Percentiles rank a stretch among this genome's conserved stretches.
Conservation (phyloP, 2,329 filamentous ascomycete genomes). For the Pyrenochaeta sp. region DNA sequence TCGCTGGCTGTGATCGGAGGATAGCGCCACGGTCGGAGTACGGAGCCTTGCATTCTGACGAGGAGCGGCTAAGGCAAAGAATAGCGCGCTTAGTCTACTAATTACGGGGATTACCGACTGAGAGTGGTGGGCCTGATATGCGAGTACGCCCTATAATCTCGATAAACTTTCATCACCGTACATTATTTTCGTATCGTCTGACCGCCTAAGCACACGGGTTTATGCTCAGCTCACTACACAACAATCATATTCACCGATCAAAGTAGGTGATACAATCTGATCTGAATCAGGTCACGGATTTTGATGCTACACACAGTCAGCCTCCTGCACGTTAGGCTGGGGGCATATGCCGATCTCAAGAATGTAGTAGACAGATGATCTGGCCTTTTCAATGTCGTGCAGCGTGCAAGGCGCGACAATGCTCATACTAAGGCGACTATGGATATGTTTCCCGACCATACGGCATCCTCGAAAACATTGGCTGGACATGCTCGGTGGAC, state of each 20-base stretch:
- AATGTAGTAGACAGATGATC: neutral
- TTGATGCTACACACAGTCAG: slow-evolving; percentile 9
- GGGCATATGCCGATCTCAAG: neutral
- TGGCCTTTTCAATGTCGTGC: slow-evolving; percentile 17
- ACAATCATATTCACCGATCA: slow-evolving; percentile 22
- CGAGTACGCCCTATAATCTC: slow-evolving; percentile 2
- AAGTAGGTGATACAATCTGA: slow-evolving; percentile 26
- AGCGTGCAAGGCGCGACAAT: slow-evolving; percentile 15
- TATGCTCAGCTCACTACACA: slow-evolving; percentile 16
- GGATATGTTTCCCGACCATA: neutral
- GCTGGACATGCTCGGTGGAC: neutral
- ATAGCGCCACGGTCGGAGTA: slow-evolving; percentile 19
- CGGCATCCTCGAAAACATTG: neutral
- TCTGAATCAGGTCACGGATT: slow-evolving; percentile 13
- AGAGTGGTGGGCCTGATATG: slow-evolving; percentile 1
- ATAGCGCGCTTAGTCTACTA: slow-evolving; percentile 23
- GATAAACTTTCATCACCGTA: neutral
- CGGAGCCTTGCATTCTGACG: slow-evolving; percentile 12
- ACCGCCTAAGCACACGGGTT: neutral
- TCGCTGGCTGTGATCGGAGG: slow-evolving; percentile 15
- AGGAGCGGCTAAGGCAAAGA: slow-evolving; percentile 14
- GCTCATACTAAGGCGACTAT: neutral
- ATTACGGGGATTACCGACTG: slow-evolving; percentile 13
- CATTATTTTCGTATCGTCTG: neutral
- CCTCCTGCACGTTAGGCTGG: slow-evolving; percentile 1